Conservation (phyloP, 2,329 filamentous ascomycete species). For the Aaosphaeria arxii region DNA sequence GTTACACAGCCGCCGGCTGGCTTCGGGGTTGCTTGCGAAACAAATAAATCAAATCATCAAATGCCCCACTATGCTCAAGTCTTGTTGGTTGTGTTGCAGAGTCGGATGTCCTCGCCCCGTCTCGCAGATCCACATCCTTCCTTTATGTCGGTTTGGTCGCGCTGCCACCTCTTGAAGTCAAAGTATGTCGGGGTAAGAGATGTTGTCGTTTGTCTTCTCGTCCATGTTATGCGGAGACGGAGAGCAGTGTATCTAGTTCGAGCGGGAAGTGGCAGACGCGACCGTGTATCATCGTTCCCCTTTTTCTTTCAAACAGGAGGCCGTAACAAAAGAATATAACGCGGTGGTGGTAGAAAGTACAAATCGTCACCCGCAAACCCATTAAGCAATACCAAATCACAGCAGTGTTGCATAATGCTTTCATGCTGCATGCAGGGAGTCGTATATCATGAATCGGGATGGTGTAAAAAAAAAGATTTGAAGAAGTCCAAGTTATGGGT, state of each 20-base stretch:
- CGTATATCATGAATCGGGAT: constrained; percentile 27
- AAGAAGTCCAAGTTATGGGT: constrained; percentile 19
- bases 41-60: constrained; percentile 3
- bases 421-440: constrained; percentile 33
- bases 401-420: constrained; percentile 21
- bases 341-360: constrained; percentile 28
- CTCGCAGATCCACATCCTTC: too few species aligned
- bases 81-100: background rate
- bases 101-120: too few species aligned
- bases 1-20: too few species aligned
- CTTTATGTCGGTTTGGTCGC: constrained; percentile 5
- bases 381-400: constrained; percentile 22
- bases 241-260: background rate
- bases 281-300: constrained; percentile 14
- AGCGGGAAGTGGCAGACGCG: constrained; percentile 10
- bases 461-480: constrained; percentile 15
- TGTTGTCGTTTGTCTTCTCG: background rate
- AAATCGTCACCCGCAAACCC: constrained; percentile 30
- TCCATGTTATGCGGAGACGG: background rate
- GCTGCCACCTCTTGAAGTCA: constrained; percentile 10
- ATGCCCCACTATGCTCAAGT: constrained; percentile 12
- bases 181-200: background rate
- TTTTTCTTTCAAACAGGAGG: constrained; percentile 6
- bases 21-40: too few species aligned
- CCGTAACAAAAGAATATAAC: constrained; percentile 19